Conservation (phyloP, 768 basidiomycete species). For the Phlebiopsis gigantea region DNA sequence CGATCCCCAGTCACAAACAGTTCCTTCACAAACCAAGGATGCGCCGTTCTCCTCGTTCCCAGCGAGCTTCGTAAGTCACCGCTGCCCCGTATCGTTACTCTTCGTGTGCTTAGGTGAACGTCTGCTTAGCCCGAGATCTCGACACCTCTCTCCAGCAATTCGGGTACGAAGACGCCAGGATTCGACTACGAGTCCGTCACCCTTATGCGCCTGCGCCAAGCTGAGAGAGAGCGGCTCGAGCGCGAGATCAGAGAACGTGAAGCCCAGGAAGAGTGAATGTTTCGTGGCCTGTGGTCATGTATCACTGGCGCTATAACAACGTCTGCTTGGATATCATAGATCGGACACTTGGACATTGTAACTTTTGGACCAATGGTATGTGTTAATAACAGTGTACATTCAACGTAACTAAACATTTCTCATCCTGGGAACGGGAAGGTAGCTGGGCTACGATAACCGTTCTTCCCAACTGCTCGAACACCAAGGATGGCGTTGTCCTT, state of each 20-base stretch:
- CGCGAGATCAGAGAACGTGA: conserved; percentile 72
- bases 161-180: conserved; percentile 23
- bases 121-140: conserved; percentile 19
- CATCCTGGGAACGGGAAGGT: conserved; percentile 26
- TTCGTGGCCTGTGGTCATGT: background rate
- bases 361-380: conserved; percentile 1
- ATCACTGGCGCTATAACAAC: background rate
- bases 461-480: conserved; percentile 42
- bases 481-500: conserved; percentile 52
- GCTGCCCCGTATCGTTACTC: background rate
- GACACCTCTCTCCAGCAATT: conserved; percentile 11
- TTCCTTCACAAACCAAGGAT: background rate
- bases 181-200: conserved; percentile 79
- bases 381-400: background rate
- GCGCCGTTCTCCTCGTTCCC: conserved; percentile 40
- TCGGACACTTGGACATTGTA: background rate
- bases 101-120: too few species aligned
- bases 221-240: conserved; percentile 73
- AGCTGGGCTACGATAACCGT: conserved; percentile 49
- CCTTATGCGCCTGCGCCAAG: conserved; percentile 74
- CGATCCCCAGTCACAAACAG: background rate
- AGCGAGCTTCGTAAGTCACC: conserved; percentile 46
- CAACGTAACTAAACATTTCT: background rate
- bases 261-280: conserved; percentile 26
- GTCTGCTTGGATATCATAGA: background rate